Evolutionary conservation across 208 protist genomes (phyloP), one percentile per base, ranked within the genome.

Genomic region (Acanthamoeba healyi): DNA sequence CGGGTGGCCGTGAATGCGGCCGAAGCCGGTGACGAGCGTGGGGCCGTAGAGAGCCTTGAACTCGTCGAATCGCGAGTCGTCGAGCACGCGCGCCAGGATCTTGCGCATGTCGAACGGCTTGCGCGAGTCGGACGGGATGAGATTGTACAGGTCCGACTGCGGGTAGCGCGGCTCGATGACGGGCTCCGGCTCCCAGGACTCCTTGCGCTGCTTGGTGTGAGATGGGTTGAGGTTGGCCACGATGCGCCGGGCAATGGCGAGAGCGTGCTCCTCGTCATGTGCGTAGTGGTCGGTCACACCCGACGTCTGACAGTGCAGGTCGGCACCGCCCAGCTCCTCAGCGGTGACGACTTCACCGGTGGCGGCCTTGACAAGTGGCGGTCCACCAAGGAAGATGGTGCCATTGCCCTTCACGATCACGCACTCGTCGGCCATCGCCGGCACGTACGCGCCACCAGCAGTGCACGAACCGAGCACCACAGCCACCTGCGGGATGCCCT

Each of bases 381-480:
- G 49, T 3, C 49, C 49, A 19, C 49, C 49, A 19, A 54, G 49
- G 49, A 54, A 54, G 49, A 54, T 54, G 49, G 49, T 54, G 49
- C 49, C 49, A 19, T 54, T 54, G 49, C 49, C 90, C 24, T 97
- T 96, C 2, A 99, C 98, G 84, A 99, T 99, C 32, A 99, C 97
- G 61, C 92, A 96, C 94, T 99, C 98, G 94, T 99, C 98, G 17
- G 98, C 95, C 98, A 99, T 99, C 2, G 98, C 98, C 24, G 98
- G 98, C 29, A 99, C 98, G 94, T 99, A 99, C 10, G 98, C 98
- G 84, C 98, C 98, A 84, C 99, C 99, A 14, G 99, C 99, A 24
- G 99, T 99, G 96, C 99, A 99, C 77, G 97, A 98, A 63, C 99
- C 99, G 98, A 99, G 99, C 40, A 99, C 99, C n/a, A 99, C 98